Evolutionary conservation across 345 rosid species (phyloP), one percentile per base, ranked within the genome.

Genomic region (Psidium guajava): DNA sequence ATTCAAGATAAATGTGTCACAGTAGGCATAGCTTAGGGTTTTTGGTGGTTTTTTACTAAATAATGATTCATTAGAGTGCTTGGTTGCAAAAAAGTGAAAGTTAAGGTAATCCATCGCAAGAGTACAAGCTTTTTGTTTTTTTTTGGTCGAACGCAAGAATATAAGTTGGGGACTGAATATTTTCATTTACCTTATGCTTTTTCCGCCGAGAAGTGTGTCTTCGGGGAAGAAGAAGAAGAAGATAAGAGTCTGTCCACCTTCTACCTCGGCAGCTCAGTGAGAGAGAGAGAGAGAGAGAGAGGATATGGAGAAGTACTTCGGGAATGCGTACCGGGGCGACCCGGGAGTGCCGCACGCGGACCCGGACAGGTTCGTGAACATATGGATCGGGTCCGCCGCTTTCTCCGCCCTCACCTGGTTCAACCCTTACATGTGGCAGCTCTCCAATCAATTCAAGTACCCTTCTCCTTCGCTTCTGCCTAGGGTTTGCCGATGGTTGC

Each of bases 311-410:
- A 96, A 96, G 90, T 95, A 94, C 83, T 95, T 96, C 83, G 98
- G 98, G 58, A 95, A 93, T 83, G 98, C 99, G 0, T 96, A 96
- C 89, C 91, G 96, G 85, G 99, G 98, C 28, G 99, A 96, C 89
- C 98, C 98, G 32, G 98, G 98, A 50, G 99, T 96, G 83, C 99
- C 99, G 25, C 99, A 96, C 85, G 92, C 98, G 2, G 94, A 88
- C 84, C 90, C 93, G 11, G 96, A 93, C 25, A 91, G 94, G 28
- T 96, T 94, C 87, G 86, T 77, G 85, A 95, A 95, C 86, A 96
- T 95, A 86, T 96, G 99, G 99, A 90, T 96, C 57, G 98, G 97
- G 32, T 91, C 99, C 20, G 91, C 88, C 85, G 94, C 91, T 24
- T 95, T 94, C 92, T 94, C 98, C 15, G 93, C 25, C 21, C 88